Evolutionary conservation across 306 rosid species (phyloP).

Genomic region (Delonix regia): DNA sequence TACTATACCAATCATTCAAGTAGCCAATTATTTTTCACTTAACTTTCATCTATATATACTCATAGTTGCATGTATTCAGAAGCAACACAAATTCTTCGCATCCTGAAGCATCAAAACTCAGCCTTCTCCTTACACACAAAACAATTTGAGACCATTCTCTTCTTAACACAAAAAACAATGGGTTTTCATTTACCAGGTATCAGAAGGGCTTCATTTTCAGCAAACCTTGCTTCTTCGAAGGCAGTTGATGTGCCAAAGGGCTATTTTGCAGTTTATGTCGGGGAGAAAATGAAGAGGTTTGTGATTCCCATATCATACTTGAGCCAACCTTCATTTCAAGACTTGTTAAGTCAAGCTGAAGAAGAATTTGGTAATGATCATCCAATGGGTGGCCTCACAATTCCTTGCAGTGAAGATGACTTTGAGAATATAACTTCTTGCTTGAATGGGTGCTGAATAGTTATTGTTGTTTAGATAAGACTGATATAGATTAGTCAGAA

Average conservation of each 20-base stretch:
- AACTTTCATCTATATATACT: conserved; percentile 41
- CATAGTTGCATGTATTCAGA: conserved; percentile 14
- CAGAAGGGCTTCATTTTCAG: neutral
- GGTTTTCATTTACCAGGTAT: conserved; percentile 36
- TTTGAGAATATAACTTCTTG: neutral
- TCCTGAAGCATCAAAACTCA: conserved; percentile 6
- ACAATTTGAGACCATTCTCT: neutral
- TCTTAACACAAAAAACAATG: conserved; percentile 15
- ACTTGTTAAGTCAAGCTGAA: no score
- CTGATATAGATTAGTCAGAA: neutral
- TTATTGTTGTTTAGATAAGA: neutral
- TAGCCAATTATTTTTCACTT: neutral
- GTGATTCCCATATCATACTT: no score
- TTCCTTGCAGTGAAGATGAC: neutral
- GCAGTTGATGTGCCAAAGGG: conserved; percentile 47
- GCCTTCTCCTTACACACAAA: neutral
- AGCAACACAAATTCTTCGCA: conserved; percentile 25
- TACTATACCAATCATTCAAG: no score
- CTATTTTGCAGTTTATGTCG: conserved; percentile 47
- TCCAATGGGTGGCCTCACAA: neutral
- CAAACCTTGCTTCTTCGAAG: conserved; percentile 26
- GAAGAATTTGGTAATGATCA: no score
- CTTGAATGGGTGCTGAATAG: neutral
- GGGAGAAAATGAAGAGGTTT: conserved; percentile 48
- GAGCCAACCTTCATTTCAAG: no score